Evolutionary conservation across 192 early-diverging fungal genomes (phyloP).

Genomic region (Rhizophagus sp.): DNA sequence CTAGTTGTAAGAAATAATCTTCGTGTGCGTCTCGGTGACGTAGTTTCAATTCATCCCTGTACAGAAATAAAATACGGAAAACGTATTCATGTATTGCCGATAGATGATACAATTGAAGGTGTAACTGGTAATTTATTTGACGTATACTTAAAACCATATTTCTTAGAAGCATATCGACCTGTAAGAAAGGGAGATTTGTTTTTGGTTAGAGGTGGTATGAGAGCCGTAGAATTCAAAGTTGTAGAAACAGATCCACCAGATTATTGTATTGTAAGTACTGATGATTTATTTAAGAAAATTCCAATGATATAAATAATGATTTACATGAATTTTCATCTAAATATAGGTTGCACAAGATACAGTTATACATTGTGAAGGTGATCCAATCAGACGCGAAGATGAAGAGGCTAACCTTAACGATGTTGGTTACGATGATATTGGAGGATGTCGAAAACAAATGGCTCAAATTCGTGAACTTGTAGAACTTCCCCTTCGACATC

Average conservation of each 20-base stretch:
- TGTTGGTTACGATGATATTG: conserved; percentile 99
- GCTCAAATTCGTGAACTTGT: conserved; percentile 99
- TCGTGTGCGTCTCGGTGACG: conserved; percentile 92
- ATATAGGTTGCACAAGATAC: conserved; percentile 92
- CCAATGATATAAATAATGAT: background rate
- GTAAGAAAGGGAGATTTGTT: conserved; percentile 95
- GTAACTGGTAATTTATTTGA: conserved; percentile 98
- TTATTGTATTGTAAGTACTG: conserved; percentile 90
- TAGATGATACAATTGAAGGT: conserved; percentile 98
- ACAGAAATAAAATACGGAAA: conserved; percentile 97
- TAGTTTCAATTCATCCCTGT: conserved; percentile 93
- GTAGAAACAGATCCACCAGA: conserved; percentile 93
- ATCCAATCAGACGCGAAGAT: conserved; percentile 98
- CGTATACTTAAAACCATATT: conserved; percentile 97
- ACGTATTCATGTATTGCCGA: conserved; percentile 94
- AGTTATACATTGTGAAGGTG: conserved; percentile 97
- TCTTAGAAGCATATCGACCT: conserved; percentile 96
- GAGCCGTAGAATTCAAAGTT: conserved; percentile 98
- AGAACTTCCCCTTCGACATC: conserved; percentile 95
- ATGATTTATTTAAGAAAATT: background rate
- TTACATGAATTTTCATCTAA: conserved; percentile 19
- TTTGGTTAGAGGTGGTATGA: conserved; percentile 93
- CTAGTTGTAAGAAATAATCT: conserved; percentile 93
- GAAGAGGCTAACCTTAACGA: conserved; percentile 91
- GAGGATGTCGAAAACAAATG: conserved; percentile 97